phyloP scores from a whole-genome alignment of 2,329 filamentous ascomycete genomes.

The Aquanectria penicillioides region DNA sequence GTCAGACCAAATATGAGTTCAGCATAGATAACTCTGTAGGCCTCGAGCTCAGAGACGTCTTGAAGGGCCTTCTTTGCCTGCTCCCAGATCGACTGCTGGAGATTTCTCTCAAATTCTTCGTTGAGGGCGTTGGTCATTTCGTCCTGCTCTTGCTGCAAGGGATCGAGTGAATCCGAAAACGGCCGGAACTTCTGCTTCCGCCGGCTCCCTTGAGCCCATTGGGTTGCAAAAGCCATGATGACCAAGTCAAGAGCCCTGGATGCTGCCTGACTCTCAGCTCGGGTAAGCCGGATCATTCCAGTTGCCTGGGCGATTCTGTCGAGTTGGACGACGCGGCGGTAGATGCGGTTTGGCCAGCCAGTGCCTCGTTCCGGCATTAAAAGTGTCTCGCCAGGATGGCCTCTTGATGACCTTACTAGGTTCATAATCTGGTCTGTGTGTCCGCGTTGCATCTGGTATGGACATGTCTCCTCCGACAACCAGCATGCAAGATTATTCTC shows the following conservation, averaged over 20 bases:
- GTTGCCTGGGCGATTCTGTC: slow-evolving; percentile 53
- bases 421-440: too few relatives aligned
- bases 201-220: slow-evolving; percentile 55
- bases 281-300: slow-evolving; percentile 51
- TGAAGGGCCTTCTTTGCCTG: slow-evolving; percentile 47
- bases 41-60: slow-evolving; percentile 48
- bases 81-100: slow-evolving; percentile 49
- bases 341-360: slow-evolving; percentile 59
- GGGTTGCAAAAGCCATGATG: slow-evolving; percentile 62
- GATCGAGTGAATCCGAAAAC: background rate
- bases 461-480: slow-evolving; percentile 62
- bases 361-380: slow-evolving; percentile 48
- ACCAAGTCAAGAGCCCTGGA: slow-evolving; percentile 55
- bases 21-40: slow-evolving; percentile 49
- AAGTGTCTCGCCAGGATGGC: too few relatives aligned
- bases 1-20: slow-evolving; percentile 52
- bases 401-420: too few relatives aligned
- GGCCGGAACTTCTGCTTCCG: slow-evolving; percentile 11
- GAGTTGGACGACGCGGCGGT: slow-evolving; percentile 56
- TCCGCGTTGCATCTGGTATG: slow-evolving; percentile 54
- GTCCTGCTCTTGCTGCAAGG: background rate
- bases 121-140: slow-evolving; percentile 22
- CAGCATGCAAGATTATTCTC: slow-evolving; percentile 63
- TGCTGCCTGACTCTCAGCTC: slow-evolving; percentile 50
- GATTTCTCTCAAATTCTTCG: slow-evolving; percentile 49